Conservation (phyloP, 106 monocot genomes). For the Amphibolis antarctica region DNA sequence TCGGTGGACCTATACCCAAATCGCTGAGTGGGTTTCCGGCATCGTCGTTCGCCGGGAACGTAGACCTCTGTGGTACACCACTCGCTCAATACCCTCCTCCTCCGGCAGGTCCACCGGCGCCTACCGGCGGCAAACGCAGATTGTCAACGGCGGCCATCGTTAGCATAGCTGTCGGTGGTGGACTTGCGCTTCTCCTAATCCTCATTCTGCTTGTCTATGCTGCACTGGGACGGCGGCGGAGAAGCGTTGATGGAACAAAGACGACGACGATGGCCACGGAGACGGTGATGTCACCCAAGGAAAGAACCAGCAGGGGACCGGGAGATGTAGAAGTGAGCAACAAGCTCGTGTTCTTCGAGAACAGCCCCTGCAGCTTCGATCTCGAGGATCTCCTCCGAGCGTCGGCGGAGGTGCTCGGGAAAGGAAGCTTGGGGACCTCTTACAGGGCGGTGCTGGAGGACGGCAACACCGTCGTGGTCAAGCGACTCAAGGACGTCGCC, state of each 20-base stretch:
- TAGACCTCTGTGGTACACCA: conserved; percentile 13
- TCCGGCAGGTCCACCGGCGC: not conserved
- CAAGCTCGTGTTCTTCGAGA: conserved; percentile 44
- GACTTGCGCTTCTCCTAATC: not conserved
- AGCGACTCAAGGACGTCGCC: conserved; percentile 8
- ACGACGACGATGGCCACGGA: not conserved
- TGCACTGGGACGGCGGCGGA: not conserved
- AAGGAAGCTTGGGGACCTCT: conserved; percentile 54
- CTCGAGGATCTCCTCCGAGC: conserved; percentile 71
- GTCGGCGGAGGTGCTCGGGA: conserved; percentile 79
- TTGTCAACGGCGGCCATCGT: not conserved
- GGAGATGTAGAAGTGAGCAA: conserved; percentile 9
- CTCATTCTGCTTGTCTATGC: not conserved
- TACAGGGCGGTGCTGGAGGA: conserved; percentile 72
- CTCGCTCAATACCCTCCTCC: not conserved
- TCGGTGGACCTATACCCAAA: conserved; percentile 12
- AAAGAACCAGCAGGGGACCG: not conserved
- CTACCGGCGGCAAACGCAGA: not conserved
- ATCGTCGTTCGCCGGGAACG: conserved; percentile 16
- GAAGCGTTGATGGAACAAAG: not conserved
- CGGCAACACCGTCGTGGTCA: conserved; percentile 55
- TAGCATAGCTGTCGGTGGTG: not conserved
- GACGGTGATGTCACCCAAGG: not conserved
- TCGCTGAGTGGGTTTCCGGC: conserved; percentile 1
- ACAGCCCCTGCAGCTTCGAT: conserved; percentile 37